phyloP scores from a whole-genome alignment of 1,284 basidiomycete species.

The Papiliotrema nemorosa region DNA sequence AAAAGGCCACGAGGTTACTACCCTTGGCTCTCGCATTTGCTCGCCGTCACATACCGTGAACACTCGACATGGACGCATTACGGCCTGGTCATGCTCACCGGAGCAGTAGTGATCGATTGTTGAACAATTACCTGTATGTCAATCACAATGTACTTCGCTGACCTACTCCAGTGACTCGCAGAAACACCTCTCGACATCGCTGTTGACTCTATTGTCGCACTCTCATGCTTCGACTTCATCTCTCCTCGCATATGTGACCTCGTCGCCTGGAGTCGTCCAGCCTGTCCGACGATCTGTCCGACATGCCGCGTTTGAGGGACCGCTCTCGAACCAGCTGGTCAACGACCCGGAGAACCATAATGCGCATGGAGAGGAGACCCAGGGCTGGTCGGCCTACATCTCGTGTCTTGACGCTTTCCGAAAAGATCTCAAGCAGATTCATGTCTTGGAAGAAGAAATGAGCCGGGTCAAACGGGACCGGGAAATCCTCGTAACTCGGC shows the following conservation, averaged over 20 bases:
- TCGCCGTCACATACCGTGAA: too few species aligned
- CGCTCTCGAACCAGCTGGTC: slow-evolving; percentile 30
- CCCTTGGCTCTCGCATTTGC: too few species aligned
- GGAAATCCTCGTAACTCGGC: slow-evolving; percentile 46
- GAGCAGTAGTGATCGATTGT: slow-evolving; percentile 45
- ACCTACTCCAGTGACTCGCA: slow-evolving; percentile 39
- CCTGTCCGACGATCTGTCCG: slow-evolving; percentile 45
- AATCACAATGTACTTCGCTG: background rate
- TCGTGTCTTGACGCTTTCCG: slow-evolving; percentile 44
- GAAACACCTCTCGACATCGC: slow-evolving; percentile 43
- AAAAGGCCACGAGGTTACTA: too few species aligned
- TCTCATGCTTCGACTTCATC: slow-evolving; percentile 50
- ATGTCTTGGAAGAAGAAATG: slow-evolving; percentile 48
- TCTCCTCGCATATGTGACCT: slow-evolving; percentile 48
- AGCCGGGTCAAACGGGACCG: slow-evolving; percentile 46
- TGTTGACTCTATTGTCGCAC: slow-evolving; percentile 48
- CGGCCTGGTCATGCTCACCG: slow-evolving; percentile 45
- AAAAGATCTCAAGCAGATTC: slow-evolving; percentile 49
- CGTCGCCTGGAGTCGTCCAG: slow-evolving; percentile 46
- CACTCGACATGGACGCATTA: slow-evolving; percentile 42
- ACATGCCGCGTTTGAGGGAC: slow-evolving; percentile 49
- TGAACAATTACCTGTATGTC: slow-evolving; percentile 49
- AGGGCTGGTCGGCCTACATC: slow-evolving; percentile 47
- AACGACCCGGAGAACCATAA: slow-evolving; percentile 13
- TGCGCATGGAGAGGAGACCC: slow-evolving; percentile 22